Percentiles rank a stretch among this genome's conserved stretches.
These are phyloP conservation scores for Microglena sp. DNA, from an alignment of 139 green algal genomes.

Conservation along the genomic window DNA sequence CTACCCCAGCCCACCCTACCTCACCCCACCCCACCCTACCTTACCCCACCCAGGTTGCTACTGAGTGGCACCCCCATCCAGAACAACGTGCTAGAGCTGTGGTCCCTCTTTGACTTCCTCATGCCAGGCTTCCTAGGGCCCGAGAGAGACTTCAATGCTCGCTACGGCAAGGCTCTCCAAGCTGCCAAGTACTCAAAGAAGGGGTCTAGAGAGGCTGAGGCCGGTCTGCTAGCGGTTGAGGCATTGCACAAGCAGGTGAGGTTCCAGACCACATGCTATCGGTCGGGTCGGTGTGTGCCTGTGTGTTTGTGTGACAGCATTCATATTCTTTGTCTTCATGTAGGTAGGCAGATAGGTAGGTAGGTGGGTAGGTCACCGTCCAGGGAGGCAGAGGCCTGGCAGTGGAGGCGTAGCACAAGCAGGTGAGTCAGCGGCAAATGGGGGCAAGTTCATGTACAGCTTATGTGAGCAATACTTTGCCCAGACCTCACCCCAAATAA, in stretches of 20 bases:
- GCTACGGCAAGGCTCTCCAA: slow-evolving; percentile 69
- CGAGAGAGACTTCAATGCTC: slow-evolving; percentile 71
- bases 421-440: too few relatives aligned
- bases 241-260: slow-evolving; percentile 69
- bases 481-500: too few relatives aligned
- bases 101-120: slow-evolving; percentile 95
- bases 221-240: slow-evolving; percentile 73
- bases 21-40: too few relatives aligned
- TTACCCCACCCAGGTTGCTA: slow-evolving; percentile 63
- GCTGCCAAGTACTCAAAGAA: slow-evolving; percentile 41
- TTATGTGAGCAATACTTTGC: too few relatives aligned
- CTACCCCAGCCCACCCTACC: too few relatives aligned
- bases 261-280: too few relatives aligned
- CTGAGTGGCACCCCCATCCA: slow-evolving; percentile 88
- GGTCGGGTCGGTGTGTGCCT: not conserved
- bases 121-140: slow-evolving; percentile 89
- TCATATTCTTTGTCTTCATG: too few relatives aligned
- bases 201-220: slow-evolving; percentile 55
- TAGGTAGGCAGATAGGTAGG: too few relatives aligned
- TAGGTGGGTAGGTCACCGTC: too few relatives aligned
- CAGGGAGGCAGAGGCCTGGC: slow-evolving; percentile 77
- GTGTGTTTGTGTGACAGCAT: too few relatives aligned
- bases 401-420: slow-evolving; percentile 78
- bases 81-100: slow-evolving; percentile 93
- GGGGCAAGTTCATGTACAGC: too few relatives aligned